Conservation (phyloP, 768 basidiomycete species). For the Dacryopinax primogenitus region DNA sequence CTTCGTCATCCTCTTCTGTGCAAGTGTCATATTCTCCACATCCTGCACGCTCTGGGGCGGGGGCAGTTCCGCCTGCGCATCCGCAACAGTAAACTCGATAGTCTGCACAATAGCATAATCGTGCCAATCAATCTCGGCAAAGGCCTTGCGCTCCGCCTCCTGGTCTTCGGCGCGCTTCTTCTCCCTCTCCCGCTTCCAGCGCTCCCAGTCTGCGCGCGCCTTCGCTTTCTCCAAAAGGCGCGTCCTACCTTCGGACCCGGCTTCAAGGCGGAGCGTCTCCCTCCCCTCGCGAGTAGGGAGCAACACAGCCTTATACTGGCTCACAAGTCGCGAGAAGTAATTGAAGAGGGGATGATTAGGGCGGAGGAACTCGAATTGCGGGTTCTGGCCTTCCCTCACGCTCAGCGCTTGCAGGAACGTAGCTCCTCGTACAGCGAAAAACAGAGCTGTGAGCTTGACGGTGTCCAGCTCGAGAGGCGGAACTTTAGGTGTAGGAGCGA, state of each 20-base stretch:
- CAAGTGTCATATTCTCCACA: slow-evolving; percentile 89
- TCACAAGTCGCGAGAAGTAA: slow-evolving; percentile 93
- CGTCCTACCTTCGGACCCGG: slow-evolving; percentile 58
- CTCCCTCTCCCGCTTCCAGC: slow-evolving; percentile 66
- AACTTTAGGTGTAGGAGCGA: slow-evolving; percentile 74
- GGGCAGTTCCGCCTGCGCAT: slow-evolving; percentile 80
- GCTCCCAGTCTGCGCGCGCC: slow-evolving; percentile 81
- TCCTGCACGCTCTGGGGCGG: slow-evolving; percentile 94
- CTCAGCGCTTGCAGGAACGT: slow-evolving; percentile 76
- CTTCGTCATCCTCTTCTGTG: slow-evolving; percentile 94
- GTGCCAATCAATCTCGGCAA: slow-evolving; percentile 98
- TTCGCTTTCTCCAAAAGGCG: slow-evolving; percentile 60
- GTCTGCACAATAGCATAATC: slow-evolving; percentile 98
- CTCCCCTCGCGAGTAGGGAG: slow-evolving; percentile 66
- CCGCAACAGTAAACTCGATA: slow-evolving; percentile 90
- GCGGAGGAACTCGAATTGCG: slow-evolving; percentile 93
- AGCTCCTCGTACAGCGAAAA: slow-evolving; percentile 83
- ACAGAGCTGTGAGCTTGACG: slow-evolving; percentile 90
- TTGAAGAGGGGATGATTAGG: slow-evolving; percentile 93
- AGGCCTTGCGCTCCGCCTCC: slow-evolving; percentile 83
- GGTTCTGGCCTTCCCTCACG: slow-evolving; percentile 80
- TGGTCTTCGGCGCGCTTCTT: slow-evolving; percentile 80
- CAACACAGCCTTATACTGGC: slow-evolving; percentile 86
- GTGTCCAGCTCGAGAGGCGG: slow-evolving; percentile 89
- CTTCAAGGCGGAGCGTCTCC: slow-evolving; percentile 52